Evolutionary conservation across 306 rosid species (phyloP).

Genomic region (Aeschynomene evenia): DNA sequence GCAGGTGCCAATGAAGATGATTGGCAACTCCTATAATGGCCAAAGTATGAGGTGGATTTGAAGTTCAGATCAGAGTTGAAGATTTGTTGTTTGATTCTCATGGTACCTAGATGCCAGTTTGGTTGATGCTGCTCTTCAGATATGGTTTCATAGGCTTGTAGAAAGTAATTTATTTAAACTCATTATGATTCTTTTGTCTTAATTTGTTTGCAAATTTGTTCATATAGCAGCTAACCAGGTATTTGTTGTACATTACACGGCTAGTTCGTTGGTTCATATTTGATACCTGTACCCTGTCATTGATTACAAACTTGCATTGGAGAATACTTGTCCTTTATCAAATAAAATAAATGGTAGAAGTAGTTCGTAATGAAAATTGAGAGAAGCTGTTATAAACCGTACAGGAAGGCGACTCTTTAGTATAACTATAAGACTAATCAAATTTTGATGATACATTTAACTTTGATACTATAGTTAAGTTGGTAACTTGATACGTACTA

Average conservation of each 20-base stretch:
- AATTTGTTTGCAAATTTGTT: conserved; percentile 37
- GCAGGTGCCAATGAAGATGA: conserved; percentile 65
- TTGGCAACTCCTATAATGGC: conserved; percentile 77
- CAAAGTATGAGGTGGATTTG: background rate
- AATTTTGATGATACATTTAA: too few species aligned
- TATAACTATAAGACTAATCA: background rate
- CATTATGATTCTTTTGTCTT: conserved; percentile 44
- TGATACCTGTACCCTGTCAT: conserved; percentile 27
- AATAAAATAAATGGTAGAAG: conserved; percentile 33
- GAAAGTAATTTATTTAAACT: conserved; percentile 39
- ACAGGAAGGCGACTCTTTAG: background rate
- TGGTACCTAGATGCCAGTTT: conserved; percentile 23
- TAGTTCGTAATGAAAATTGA: conserved; percentile 1
- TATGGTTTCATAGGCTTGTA: conserved; percentile 32
- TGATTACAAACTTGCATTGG: conserved; percentile 26
- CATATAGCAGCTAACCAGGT: conserved; percentile 35
- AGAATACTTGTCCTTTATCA: conserved; percentile 23
- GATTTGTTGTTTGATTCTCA: conserved; percentile 27
- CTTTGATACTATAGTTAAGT: too few species aligned
- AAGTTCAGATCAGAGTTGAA: background rate
- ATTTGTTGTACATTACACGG: conserved; percentile 41
- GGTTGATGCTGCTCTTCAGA: conserved; percentile 19
- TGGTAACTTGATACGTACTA: too few species aligned
- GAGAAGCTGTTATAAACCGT: background rate
- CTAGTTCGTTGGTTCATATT: conserved; percentile 19